These are phyloP conservation scores for Salix caprea DNA, from an alignment of 345 rosid species.

Conservation along the genomic window DNA sequence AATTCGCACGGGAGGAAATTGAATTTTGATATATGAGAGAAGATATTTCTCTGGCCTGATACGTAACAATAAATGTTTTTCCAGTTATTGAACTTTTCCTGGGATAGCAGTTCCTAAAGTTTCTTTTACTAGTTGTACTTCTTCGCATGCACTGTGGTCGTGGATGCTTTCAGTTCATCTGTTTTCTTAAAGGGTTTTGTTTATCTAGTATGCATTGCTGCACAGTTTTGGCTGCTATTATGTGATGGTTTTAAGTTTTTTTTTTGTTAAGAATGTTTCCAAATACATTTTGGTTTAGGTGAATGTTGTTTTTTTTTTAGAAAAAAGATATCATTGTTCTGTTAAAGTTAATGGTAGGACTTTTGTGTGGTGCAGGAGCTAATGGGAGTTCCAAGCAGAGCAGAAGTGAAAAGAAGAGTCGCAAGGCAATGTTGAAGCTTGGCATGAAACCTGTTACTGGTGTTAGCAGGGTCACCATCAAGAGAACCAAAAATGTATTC, in stretches of 20 bases:
- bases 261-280: neutral
- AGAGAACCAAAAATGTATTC: conserved; percentile 71
- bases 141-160: too few relatives aligned
- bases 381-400: conserved; percentile 76
- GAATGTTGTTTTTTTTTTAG: neutral
- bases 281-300: neutral
- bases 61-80: neutral
- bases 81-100: neutral
- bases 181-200: neutral
- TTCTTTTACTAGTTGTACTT: neutral
- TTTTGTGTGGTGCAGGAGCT: conserved; percentile 41
- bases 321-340: neutral
- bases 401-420: conserved; percentile 83
- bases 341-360: neutral
- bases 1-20: neutral
- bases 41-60: neutral
- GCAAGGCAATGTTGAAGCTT: conserved; percentile 79
- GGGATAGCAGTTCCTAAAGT: neutral
- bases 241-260: neutral
- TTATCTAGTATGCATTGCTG: neutral
- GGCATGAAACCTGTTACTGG: conserved; percentile 83
- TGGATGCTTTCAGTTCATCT: neutral
- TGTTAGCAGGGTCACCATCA: conserved; percentile 77
- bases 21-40: neutral
- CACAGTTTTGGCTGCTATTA: neutral